Evolutionary conservation across 2,329 filamentous ascomycete genomes (phyloP).

Genomic region (Laburnicola sp.): DNA sequence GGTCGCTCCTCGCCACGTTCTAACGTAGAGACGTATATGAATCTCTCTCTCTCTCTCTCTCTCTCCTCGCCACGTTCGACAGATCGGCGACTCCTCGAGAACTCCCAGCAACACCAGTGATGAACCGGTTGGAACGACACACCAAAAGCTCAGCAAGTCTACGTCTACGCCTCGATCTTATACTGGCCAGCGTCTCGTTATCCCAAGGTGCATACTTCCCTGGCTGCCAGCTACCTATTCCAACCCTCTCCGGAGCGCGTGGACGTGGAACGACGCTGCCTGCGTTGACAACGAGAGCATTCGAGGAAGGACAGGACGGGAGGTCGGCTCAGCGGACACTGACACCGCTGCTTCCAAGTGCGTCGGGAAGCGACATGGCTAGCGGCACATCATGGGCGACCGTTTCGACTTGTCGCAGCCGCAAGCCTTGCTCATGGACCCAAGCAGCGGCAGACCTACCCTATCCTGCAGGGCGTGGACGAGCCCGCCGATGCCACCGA

Average conservation of each 20-base stretch:
- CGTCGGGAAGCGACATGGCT: not conserved
- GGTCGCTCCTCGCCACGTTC: slow-evolving; percentile 12
- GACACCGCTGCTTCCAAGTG: not conserved
- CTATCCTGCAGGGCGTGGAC: not conserved
- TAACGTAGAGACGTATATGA: too few relatives aligned
- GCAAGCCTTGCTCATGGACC: not conserved
- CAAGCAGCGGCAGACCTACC: slow-evolving; percentile 14
- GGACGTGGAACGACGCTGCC: not conserved
- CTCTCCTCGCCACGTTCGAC: too few relatives aligned
- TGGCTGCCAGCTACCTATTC: not conserved
- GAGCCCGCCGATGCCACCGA: slow-evolving; percentile 2
- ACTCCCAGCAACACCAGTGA: too few relatives aligned
- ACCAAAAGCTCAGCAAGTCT: too few relatives aligned
- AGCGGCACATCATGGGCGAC: not conserved
- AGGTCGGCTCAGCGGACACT: not conserved
- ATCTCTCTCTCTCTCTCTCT: too few relatives aligned
- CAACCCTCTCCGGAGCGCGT: not conserved
- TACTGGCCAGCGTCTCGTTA: not conserved
- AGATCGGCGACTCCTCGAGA: too few relatives aligned
- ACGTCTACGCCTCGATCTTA: not conserved
- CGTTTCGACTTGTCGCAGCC: slow-evolving; percentile 6
- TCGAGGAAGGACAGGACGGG: not conserved
- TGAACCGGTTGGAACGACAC: too few relatives aligned
- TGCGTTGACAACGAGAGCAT: slow-evolving; percentile 1
- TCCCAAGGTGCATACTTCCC: not conserved